A percentile compares a stretch with the other conserved stretches of the same genome.
Conservation (phyloP, 2,329 filamentous ascomycete genomes). For the Chlorencoelia australis region DNA sequence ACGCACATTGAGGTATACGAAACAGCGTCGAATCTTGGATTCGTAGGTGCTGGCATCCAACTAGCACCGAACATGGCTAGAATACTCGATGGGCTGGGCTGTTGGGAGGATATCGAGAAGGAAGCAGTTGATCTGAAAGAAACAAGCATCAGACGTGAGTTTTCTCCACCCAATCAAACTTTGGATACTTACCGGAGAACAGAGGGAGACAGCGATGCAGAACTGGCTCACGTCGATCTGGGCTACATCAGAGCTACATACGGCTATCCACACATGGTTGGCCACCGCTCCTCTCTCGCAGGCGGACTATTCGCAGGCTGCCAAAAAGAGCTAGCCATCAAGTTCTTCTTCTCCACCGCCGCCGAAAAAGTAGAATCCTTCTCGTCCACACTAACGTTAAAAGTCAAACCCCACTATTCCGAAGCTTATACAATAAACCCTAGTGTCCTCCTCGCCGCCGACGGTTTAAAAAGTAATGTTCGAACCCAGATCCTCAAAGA, state of each 20-base stretch:
- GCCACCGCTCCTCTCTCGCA: constrained; percentile 64
- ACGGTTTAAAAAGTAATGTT: constrained; percentile 45
- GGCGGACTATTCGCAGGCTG: constrained; percentile 62
- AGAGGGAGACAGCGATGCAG: constrained; percentile 58
- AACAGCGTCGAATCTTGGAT: constrained; percentile 61
- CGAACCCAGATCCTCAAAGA: constrained; percentile 44
- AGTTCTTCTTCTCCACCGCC: constrained; percentile 55
- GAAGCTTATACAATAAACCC: constrained; percentile 38
- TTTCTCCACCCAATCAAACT: neutral
- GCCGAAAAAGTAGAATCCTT: constrained; percentile 49
- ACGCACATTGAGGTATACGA: constrained; percentile 65
- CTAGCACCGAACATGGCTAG: constrained; percentile 74
- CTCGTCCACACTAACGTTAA: constrained; percentile 48
- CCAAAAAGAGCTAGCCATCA: constrained; percentile 49
- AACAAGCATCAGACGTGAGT: constrained; percentile 59
- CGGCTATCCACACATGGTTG: constrained; percentile 52
- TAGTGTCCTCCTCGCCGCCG: constrained; percentile 43
- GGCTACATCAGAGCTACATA: constrained; percentile 56
- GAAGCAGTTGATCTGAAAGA: constrained; percentile 63
- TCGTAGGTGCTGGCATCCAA: constrained; percentile 79
- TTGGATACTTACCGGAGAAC: constrained; percentile 1
- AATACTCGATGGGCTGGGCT: constrained; percentile 62
- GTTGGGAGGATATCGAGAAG: constrained; percentile 59
- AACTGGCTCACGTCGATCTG: constrained; percentile 63
- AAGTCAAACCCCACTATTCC: constrained; percentile 45